Percentiles rank a stretch among this genome's conserved stretches.
Conservation (phyloP, 108 stramenopile genomes). For the Cyclotella sp. region DNA sequence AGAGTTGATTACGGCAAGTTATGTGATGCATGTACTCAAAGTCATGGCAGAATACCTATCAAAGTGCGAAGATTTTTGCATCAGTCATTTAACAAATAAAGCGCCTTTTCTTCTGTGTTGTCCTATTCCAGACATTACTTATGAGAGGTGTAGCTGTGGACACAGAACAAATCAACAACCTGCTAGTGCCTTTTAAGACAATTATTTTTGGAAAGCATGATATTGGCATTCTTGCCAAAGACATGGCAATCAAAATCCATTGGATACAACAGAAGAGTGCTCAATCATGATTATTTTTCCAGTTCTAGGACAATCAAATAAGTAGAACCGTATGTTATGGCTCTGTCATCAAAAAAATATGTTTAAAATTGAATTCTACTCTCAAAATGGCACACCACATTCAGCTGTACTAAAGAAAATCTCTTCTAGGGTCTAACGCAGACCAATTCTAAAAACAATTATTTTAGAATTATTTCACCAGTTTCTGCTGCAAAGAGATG, state of each 20-base stretch:
- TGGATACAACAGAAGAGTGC: slow-evolving; percentile 11
- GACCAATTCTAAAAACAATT: no score
- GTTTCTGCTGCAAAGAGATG: not conserved
- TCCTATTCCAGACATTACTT: not conserved
- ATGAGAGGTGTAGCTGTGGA: slow-evolving; percentile 33
- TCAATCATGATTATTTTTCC: no score
- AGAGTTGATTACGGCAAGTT: slow-evolving; percentile 50
- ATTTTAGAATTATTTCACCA: no score
- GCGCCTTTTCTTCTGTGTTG: not conserved
- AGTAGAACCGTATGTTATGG: no score
- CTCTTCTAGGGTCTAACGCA: no score
- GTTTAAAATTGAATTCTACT: no score
- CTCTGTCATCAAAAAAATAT: no score
- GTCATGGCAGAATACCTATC: not conserved
- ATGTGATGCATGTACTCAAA: slow-evolving; percentile 18
- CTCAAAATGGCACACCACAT: no score
- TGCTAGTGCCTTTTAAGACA: slow-evolving; percentile 18
- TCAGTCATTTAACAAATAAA: slow-evolving; percentile 2
- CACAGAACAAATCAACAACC: slow-evolving; percentile 27
- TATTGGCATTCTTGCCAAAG: slow-evolving; percentile 19
- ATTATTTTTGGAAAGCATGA: slow-evolving; percentile 22
- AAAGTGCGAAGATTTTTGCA: not conserved
- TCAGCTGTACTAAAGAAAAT: no score
- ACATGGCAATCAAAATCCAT: slow-evolving; percentile 31
- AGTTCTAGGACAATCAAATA: no score